Conservation (phyloP, 805 yeast genomes). For the Yamadazyma phyllophila region DNA sequence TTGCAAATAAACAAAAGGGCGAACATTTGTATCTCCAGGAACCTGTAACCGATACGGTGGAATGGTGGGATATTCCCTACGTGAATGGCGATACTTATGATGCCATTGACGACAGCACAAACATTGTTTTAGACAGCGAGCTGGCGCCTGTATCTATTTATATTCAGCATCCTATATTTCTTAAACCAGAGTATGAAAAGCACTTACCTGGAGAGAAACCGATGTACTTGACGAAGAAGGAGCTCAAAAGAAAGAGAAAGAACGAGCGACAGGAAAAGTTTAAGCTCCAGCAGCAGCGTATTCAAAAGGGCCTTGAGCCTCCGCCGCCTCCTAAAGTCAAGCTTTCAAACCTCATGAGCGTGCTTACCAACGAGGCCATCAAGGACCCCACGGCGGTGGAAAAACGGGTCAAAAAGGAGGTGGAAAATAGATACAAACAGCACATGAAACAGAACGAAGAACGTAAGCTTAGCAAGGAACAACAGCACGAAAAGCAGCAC, state of each 20-base stretch:
- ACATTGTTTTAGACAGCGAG: conserved; percentile 34
- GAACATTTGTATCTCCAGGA: conserved; percentile 53
- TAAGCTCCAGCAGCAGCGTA: conserved; percentile 72
- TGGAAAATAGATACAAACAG: conserved; percentile 52
- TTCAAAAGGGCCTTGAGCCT: conserved; percentile 77
- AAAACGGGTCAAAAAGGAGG: conserved; percentile 62
- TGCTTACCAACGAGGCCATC: conserved; percentile 79
- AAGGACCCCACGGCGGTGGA: conserved; percentile 89
- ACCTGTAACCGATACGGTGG: conserved; percentile 57
- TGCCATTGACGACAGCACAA: conserved; percentile 20
- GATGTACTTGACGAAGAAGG: conserved; percentile 70
- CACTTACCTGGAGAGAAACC: conserved; percentile 41
- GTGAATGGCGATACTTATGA: conserved; percentile 34
- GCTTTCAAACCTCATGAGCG: conserved; percentile 80
- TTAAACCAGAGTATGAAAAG: conserved; percentile 57
- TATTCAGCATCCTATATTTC: conserved; percentile 79
- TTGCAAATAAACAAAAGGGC: conserved; percentile 51
- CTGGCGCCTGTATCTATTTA: conserved; percentile 59
- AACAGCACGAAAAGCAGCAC: conserved; percentile 48
- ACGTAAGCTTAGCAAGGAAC: conserved; percentile 61
- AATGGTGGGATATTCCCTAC: conserved; percentile 87
- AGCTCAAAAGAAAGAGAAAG: conserved; percentile 68
- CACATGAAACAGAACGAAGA: conserved; percentile 64
- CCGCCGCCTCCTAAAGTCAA: conserved; percentile 90
- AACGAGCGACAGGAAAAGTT: conserved; percentile 62